Evolutionary conservation across 1,139 yeast species (phyloP), one percentile per base, ranked within the genome.

Genomic region (Geotrichum histeridarum): DNA sequence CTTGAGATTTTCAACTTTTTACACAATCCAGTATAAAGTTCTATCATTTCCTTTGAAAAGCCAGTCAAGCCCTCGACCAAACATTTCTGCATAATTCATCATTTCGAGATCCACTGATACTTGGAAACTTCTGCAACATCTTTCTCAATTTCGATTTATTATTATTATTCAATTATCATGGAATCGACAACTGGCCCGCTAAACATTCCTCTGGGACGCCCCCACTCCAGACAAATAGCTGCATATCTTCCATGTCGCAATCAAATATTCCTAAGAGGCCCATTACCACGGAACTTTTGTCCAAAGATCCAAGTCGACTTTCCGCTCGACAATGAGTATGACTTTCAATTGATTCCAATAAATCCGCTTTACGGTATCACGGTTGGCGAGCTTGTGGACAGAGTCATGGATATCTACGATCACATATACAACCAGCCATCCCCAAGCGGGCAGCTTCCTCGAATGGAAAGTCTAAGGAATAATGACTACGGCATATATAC

Each of bases 281-380:
- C 41, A 7, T 41, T 45, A 4, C 39, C 46, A 22, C 36, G 2
- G 35, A 42, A 36, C 49, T 17, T 35, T 9, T 22, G 12, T 8
- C 49, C 49, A 35, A 35, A 17, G 11, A 35, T 45, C 33, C 49
- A 45, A 22, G 27, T 45, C 41, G 49, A 45, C 30, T 45, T 45
- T 41, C 49, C 49, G 2, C 41, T 45, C 2, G 49, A 45, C 42
- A 30, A 12, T n/a, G 49, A 45, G 33, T 45, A 45, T 15, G 49
- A 45, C 27, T 45, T 45, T 31, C 31, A 11, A 11, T 8, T 45
- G 33, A n/a, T 15, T 18, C 42, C 42, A 17, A 17, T 3, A 17
- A 33, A 35, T 8, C 41, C 42, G 1, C 22, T 5, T 22, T 8
- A n/a, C 15, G 49, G 49, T 5, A 35, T 45, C 17, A 35, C 49